Base-by-base conservation (phyloP, 73 alveolate genomes). In the Durusdinium trenchii region DNA sequence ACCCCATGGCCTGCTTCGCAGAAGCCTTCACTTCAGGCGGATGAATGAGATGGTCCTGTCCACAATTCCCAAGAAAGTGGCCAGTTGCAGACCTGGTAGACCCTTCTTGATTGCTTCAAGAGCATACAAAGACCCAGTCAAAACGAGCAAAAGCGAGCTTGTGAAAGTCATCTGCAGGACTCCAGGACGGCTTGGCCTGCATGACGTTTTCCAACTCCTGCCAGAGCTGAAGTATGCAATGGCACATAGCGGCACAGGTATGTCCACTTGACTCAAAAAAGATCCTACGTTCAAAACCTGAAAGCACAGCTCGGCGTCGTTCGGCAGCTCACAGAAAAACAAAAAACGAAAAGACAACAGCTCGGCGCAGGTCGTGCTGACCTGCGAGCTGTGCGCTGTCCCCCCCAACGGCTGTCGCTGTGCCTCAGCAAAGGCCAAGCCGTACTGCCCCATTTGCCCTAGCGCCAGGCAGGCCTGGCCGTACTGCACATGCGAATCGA, bases 21-120 rank as follows among this genome's bases (percentile, higher is more conserved):
- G 95, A 51, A 61, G 95, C 95, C 95, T 87, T 87, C 62, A 87
- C 95, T 62, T 87, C 95, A 1, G 95, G 95, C 48, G 95, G 95
- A 43, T 87, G 95, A 38, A 87, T 50, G 38, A 87, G 47, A 35
- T 87, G 51, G 38, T 87, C 95, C 95, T 87, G 79, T 40, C 67
- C 42, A 60, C 18, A 60, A 32, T 23, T 23, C 73, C 18, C 3
- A 60, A 60, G 30, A 2, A 32, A 32, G n/a, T 60, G 73, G 73
- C 73, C 73, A 23, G n/a, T 23, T 32, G 73, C 73, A 60, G 73
- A 60, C 0, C 30, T 1, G 18, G 18, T 32, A 60, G 30, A 23
- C 73, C 73, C 73, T 23, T 23, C 73, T 60, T 60, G 73, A 60
- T 32, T 23, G 30, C 18, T 60, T 32, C 30, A 32, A 23, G n/a